These are phyloP conservation scores for Psilocybe cyanescens DNA, from an alignment of 768 basidiomycete genomes.

Conservation along the genomic window DNA sequence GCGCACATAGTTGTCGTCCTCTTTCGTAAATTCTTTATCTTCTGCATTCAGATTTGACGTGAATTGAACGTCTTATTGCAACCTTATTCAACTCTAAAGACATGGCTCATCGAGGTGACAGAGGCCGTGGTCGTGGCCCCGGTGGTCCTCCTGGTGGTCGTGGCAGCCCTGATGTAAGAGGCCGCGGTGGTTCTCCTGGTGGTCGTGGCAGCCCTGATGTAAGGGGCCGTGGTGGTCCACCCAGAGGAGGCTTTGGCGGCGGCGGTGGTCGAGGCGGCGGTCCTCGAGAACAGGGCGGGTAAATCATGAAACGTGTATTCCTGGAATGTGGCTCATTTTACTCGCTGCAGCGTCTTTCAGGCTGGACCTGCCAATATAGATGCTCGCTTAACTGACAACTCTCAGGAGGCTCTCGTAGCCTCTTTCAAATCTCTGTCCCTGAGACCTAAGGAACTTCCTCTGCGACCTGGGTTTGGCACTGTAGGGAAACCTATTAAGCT, in stretches of 20 bases:
- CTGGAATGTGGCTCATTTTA: not conserved
- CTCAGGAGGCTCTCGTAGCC: conserved; percentile 44
- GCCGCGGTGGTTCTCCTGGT: conserved; percentile 30
- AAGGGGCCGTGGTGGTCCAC: conserved; percentile 30
- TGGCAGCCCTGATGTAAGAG: conserved; percentile 22
- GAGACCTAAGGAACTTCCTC: conserved; percentile 48
- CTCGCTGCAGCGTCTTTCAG: conserved; percentile 40
- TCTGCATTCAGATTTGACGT: conserved; percentile 3
- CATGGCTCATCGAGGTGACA: conserved; percentile 36
- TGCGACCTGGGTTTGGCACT: conserved; percentile 63
- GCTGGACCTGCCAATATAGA: conserved; percentile 43
- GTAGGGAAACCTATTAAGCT: conserved; percentile 51
- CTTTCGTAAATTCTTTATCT: conserved; percentile 1
- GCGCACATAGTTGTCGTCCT: not conserved
- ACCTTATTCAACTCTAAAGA: not conserved
- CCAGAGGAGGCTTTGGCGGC: conserved; percentile 27
- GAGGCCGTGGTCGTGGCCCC: conserved; percentile 43
- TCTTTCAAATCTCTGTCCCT: conserved; percentile 36
- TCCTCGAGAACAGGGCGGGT: conserved; percentile 41
- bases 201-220: conserved; percentile 22
- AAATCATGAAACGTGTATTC: conserved; percentile 6
- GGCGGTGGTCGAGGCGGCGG: conserved; percentile 38
- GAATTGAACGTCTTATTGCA: not conserved
- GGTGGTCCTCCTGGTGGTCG: conserved; percentile 27
- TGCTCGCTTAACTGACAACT: conserved; percentile 42